Evolutionary conservation across 176 grass and related monocot species (phyloP), one percentile per base, ranked within the genome.

Genomic region (Zoysia pacifica): DNA sequence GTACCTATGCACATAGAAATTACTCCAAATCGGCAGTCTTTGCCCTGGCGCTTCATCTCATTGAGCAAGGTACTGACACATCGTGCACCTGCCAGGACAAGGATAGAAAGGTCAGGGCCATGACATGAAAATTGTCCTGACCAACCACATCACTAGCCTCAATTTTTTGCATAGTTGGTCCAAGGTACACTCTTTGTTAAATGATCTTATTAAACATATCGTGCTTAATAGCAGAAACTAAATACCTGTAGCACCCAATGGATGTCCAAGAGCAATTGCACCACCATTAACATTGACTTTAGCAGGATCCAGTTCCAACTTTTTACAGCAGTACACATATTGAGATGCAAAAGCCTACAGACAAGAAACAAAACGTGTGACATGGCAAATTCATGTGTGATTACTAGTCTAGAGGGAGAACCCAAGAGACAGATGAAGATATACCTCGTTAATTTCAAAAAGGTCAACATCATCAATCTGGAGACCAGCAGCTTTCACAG

Each of bases 1-100:
- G 43, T 87, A 94, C 92, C 95, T 76, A 94, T 98, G 90, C 96
- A 99, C 92, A 99, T 99, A 9, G 96, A 99, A 84, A 99, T 95
- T 28, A 95, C 88, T 84, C 95, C 92, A 18, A 94, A 94, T 38
- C 92, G 78, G 51, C 91, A 91, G 63, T 93, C 92, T 53, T 93
- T 98, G 70, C 92, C 95, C 54, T 63, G 90, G 0, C 88, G 92
- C 18, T 98, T 93, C 92, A 93, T 94, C 78, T 98, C 96, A 79
- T 93, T 98, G 39, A 97, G 87, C 85, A 97, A 90, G 80, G 95
- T 97, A 53, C 92, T 93, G 35, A 97, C 95, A 19, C 89, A 93
- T 10, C 95, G 90, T 8, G 95, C 95, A 72, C 95, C 96, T 98
- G 54, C 38, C 63, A 89, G 75, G 14, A 48, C 53, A 44, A 76